A percentile compares a stretch with the other conserved stretches of the same genome.
Evolutionary conservation across 2,329 filamentous ascomycete genomes (phyloP).

Genomic region (Venturia asperata): DNA sequence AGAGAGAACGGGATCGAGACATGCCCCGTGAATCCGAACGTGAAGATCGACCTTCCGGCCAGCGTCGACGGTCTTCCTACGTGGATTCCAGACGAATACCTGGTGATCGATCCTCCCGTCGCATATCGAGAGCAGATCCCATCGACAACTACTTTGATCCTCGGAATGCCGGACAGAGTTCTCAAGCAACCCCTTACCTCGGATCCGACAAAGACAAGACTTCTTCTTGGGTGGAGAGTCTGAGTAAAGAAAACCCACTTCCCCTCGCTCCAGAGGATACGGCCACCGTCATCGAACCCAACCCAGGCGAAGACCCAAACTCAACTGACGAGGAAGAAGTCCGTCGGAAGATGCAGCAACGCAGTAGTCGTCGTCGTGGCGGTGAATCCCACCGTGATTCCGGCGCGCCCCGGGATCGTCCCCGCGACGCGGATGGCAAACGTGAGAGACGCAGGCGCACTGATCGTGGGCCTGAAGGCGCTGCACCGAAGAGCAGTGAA

Average conservation of each 20-base stretch:
- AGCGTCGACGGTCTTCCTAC: conserved; percentile 31
- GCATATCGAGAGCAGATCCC: conserved; percentile 1
- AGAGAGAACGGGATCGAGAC: conserved; percentile 24
- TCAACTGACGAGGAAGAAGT: conserved; percentile 35
- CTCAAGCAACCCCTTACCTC: conserved; percentile 8
- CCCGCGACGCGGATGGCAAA: conserved; percentile 27
- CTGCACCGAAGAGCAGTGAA: neutral
- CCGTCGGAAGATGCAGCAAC: conserved; percentile 31
- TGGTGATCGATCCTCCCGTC: conserved; percentile 7
- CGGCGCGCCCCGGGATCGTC: conserved; percentile 22
- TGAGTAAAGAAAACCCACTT: conserved; percentile 41
- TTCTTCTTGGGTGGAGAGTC: conserved; percentile 42
- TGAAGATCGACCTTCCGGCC: conserved; percentile 31
- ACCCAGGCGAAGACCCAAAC: conserved; percentile 28
- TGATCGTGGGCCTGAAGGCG: neutral
- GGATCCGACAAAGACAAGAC: conserved; percentile 41
- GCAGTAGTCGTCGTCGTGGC: conserved; percentile 17
- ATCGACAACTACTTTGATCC: conserved; percentile 19
- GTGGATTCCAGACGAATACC: conserved; percentile 19
- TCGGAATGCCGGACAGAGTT: conserved; percentile 13
- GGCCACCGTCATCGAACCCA: conserved; percentile 41
- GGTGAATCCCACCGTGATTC: conserved; percentile 13
- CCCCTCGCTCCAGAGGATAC: conserved; percentile 38
- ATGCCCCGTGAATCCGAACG: conserved; percentile 25
- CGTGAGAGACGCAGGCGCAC: conserved; percentile 21